Evolutionary conservation across 1,284 basidiomycete genomes (phyloP).

Genomic region (Xerocomus minutiporus): DNA sequence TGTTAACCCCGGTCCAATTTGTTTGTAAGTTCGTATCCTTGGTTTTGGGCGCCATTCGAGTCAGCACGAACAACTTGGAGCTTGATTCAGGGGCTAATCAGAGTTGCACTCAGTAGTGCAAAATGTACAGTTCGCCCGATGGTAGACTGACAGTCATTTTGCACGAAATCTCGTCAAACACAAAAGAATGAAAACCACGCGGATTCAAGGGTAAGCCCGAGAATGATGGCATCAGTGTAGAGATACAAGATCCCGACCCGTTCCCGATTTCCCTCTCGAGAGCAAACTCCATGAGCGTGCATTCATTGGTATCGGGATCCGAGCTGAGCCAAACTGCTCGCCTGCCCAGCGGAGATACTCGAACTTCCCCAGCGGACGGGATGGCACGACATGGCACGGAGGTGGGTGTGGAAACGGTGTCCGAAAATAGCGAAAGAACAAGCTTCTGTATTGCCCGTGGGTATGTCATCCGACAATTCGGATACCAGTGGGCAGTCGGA

Average conservation of each 20-base stretch:
- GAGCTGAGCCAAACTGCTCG: slow-evolving; percentile 23
- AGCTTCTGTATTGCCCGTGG: neutral
- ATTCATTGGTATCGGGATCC: slow-evolving; percentile 14
- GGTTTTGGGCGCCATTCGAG: no score
- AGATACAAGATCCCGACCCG: slow-evolving; percentile 8
- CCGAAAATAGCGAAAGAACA: slow-evolving; percentile 21
- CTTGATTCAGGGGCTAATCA: slow-evolving; percentile 18
- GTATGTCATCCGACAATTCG: neutral
- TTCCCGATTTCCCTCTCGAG: slow-evolving; percentile 3
- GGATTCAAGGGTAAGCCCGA: slow-evolving; percentile 24
- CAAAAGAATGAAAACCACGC: slow-evolving; percentile 20
- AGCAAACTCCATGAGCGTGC: slow-evolving; percentile 21
- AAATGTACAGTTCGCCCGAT: slow-evolving; percentile 14
- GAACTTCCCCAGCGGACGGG: slow-evolving; percentile 14
- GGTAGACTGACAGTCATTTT: slow-evolving; percentile 17
- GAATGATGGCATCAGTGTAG: slow-evolving; percentile 21
- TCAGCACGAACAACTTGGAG: no score
- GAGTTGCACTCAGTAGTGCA: slow-evolving; percentile 8
- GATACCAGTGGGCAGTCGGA: neutral
- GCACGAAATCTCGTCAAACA: slow-evolving; percentile 29
- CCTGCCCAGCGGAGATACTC: slow-evolving; percentile 21
- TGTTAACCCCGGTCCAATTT: no score
- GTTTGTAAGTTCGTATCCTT: no score
- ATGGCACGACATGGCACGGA: slow-evolving; percentile 10
- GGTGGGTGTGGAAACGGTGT: neutral